Conservation (phyloP, 805 yeast species). For the Wickerhamomyces sydowiorum region DNA sequence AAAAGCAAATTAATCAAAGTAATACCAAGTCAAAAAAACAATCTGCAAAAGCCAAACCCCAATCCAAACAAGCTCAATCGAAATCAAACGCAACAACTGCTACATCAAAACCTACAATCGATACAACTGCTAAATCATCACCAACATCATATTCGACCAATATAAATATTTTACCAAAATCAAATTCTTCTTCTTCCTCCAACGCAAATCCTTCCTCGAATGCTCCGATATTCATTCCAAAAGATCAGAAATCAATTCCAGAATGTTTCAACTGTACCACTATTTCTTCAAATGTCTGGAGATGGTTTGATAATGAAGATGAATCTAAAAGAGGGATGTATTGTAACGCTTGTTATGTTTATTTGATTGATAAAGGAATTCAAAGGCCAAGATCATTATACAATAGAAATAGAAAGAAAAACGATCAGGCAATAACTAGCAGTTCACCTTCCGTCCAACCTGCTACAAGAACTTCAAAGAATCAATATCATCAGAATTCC, state of each 20-base stretch:
- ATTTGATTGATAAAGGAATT: slow-evolving; percentile 17
- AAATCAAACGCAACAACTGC: background rate
- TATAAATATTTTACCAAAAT: background rate
- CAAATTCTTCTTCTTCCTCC: too few relatives aligned
- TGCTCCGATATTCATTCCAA: slow-evolving; percentile 7
- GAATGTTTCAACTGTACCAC: slow-evolving; percentile 22
- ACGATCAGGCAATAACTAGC: slow-evolving; percentile 12
- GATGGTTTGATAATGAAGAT: slow-evolving; percentile 21
- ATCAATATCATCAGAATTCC: slow-evolving; percentile 9
- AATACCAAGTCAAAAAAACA: background rate
- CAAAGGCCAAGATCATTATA: slow-evolving; percentile 21
- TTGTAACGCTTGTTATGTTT: slow-evolving; percentile 20
- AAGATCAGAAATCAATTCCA: background rate
- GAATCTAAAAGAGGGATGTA: slow-evolving; percentile 17
- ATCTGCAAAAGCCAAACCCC: background rate
- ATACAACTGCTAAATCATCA: background rate
- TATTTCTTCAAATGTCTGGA: slow-evolving; percentile 21
- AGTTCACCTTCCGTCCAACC: slow-evolving; percentile 13
- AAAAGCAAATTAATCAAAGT: slow-evolving; percentile 3
- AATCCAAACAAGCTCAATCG: background rate
- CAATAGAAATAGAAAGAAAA: slow-evolving; percentile 2
- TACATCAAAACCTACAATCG: background rate
- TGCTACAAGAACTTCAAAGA: slow-evolving; percentile 7
- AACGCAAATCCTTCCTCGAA: background rate
- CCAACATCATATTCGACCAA: background rate